Evolutionary conservation across 805 yeast genomes (phyloP), one percentile per base, ranked within the genome.

Genomic region (Kodamaea kaohsiungensis): DNA sequence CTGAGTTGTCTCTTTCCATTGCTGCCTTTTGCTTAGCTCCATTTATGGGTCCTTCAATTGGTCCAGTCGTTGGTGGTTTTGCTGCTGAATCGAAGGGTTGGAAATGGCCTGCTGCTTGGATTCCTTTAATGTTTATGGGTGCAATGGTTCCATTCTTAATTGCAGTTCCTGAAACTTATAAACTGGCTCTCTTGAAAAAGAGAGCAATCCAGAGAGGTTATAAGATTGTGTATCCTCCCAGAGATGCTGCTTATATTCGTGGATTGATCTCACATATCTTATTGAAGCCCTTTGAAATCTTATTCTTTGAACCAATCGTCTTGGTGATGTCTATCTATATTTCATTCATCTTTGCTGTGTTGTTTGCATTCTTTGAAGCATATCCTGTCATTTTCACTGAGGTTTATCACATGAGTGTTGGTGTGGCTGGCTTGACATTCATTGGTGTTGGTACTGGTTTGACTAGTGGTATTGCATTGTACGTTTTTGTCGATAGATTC

Each of bases 291-390:
- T 45, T 85, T 48, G 79, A 83, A 62, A 86, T 89, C 91, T 75
- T 89, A 51, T 61, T 83, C 39, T 79, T 80, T 33, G 96, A 89
- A 61, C 95, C 95, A 52, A 88, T 88, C 61, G 92, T 89, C 39
- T 59, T 83, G 48, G 82, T 85, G 18, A 83, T 87, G 64, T 84
- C 90, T 27, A 68, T 87, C 50, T 88, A 88, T 67, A 81, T 85
- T 55, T 88, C 92, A 0, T 87, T 88, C 64, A 81, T 88, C 49
- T 87, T 87, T 71, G 91, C 92, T 0, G 91, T 88, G 1, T 71
- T 88, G 52, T 88, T 87, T 60, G 92, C 91, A 0, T 88, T 87
- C 76, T 88, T 88, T 63, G 92, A 87, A 67, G 91, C 91, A 2
- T 87, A 77, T 70, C 91, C 91, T 7, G 81, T 87, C 51, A 87